Conservation (phyloP, 2,329 filamentous ascomycete genomes). For the Ophiocordyceps camponoti-saundersi region DNA sequence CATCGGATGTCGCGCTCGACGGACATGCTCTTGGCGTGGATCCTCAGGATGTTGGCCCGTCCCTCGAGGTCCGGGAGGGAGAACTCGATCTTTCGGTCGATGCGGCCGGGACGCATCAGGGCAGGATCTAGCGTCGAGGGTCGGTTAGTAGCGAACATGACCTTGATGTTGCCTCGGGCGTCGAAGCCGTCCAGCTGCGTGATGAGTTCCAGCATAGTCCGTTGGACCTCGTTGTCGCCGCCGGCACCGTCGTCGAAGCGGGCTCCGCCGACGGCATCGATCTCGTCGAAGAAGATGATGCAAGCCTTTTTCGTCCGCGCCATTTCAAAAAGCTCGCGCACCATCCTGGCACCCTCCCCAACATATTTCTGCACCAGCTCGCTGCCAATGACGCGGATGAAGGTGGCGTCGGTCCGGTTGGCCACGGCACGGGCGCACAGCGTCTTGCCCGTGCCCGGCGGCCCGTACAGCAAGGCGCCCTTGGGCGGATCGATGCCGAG, state of each 20-base stretch:
- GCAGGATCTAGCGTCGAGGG: constrained; percentile 93
- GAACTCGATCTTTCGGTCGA: constrained; percentile 98
- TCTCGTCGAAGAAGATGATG: constrained; percentile 96
- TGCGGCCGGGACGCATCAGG: constrained; percentile 90
- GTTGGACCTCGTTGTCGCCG: constrained; percentile 92
- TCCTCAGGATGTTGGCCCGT: constrained; percentile 90
- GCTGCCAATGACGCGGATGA: constrained; percentile 95
- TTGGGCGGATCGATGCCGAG: constrained; percentile 98
- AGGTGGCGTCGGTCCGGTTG: constrained; percentile 94
- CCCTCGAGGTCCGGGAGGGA: constrained; percentile 93
- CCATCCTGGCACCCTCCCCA: constrained; percentile 95
- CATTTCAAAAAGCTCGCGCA: constrained; percentile 98
- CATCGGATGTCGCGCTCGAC: constrained; percentile 97
- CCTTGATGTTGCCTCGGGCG: constrained; percentile 93
- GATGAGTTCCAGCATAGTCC: constrained; percentile 96
- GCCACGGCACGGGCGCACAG: constrained; percentile 93
- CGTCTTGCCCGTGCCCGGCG: constrained; percentile 97
- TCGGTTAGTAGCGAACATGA: constrained; percentile 98
- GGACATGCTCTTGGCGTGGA: constrained; percentile 99
- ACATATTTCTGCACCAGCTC: constrained; percentile 99
- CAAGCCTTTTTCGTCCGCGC: constrained; percentile 98
- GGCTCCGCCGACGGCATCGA: constrained; percentile 88
- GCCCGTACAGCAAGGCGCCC: constrained; percentile 89
- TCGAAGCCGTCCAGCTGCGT: constrained; percentile 96
- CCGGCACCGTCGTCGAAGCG: constrained; percentile 94